These are phyloP conservation scores for Rhododendron ferrugineum DNA, from an alignment of 148 eudicot genomes.

Conservation along the genomic window DNA sequence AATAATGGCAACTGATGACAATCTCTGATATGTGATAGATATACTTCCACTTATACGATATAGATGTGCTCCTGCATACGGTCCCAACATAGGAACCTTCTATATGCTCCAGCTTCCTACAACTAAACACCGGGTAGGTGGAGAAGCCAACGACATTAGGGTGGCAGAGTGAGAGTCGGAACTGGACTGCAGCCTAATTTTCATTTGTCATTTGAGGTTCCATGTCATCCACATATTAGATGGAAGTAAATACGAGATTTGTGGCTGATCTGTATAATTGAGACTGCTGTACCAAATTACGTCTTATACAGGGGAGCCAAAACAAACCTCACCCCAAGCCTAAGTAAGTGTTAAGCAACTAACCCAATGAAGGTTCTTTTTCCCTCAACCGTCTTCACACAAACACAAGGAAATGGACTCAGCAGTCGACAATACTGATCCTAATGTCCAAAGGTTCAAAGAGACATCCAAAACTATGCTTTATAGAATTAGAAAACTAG, in stretches of 20 bases:
- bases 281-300: neutral
- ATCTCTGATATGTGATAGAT: neutral
- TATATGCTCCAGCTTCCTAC: neutral
- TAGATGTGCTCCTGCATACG: neutral
- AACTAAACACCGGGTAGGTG: neutral
- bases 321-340: constrained; percentile 1
- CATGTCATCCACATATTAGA: neutral
- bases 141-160: neutral
- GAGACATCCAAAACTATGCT: neutral
- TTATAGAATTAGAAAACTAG: neutral
- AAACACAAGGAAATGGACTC: neutral
- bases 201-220: neutral
- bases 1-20: neutral
- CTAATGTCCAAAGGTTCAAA: neutral
- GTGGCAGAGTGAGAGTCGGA: neutral
- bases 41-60: neutral
- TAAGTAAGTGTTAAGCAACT: neutral
- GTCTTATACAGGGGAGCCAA: neutral
- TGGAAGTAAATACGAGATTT: neutral
- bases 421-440: neutral
- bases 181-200: neutral
- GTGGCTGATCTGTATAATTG: neutral
- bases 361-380: neutral
- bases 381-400: neutral
- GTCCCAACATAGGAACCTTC: neutral